Conservation (phyloP, 164 flowering plant genomes). For the Piper betle region DNA sequence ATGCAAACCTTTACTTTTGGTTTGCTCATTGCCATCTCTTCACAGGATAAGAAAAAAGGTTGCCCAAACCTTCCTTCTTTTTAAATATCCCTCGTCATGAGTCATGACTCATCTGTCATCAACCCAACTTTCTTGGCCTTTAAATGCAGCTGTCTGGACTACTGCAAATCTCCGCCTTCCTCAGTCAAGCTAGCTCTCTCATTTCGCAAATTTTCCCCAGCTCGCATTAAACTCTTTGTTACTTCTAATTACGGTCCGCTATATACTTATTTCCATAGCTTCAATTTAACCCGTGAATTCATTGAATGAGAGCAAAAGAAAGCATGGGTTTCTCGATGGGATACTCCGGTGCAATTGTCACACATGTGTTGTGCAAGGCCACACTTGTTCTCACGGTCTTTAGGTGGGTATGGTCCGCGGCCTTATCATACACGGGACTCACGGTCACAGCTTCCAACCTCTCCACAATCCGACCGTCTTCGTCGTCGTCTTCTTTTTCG, state of each 20-base stretch:
- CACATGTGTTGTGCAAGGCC: slow-evolving; percentile 21
- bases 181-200: not conserved
- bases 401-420: slow-evolving; percentile 27
- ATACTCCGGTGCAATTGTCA: slow-evolving; percentile 20
- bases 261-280: not conserved
- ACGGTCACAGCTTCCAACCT: not conserved
- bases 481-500: slow-evolving; percentile 7
- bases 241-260: not conserved
- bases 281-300: not conserved
- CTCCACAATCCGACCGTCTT: not conserved
- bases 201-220: not conserved
- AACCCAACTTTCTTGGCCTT: slow-evolving; percentile 2
- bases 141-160: slow-evolving; percentile 6
- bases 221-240: not conserved
- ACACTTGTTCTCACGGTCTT: slow-evolving; percentile 20
- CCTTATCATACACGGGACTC: slow-evolving; percentile 8
- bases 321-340: slow-evolving; percentile 30
- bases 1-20: not conserved
- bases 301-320: not conserved
- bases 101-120: not conserved
- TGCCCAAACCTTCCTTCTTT: not conserved
- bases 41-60: not conserved
- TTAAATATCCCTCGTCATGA: no score
- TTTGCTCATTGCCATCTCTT: not conserved
- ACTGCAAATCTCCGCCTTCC: slow-evolving; percentile 2